Base-by-base conservation (phyloP, 169 alveolate species). In the Plasmodium fragile region DNA sequence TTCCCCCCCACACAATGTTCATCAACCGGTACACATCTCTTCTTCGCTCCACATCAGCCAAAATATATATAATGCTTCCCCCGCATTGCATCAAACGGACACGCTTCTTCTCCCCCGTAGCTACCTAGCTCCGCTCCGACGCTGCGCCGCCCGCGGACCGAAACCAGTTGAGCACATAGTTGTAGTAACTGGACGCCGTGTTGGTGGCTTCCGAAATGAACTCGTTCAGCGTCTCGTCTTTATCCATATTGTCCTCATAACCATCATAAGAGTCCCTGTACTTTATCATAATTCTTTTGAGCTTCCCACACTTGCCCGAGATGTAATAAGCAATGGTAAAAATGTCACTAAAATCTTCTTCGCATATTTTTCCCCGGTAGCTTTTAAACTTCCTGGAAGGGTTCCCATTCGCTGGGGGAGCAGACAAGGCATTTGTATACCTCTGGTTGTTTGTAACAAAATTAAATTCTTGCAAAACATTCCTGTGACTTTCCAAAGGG, bases 261-360 rank as follows among this genome's bases (percentile, higher is more conserved):
- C 30, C 13, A n/a, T 89, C 94, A 65, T 89, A 34, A 6, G 94
- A 89, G 45, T 89, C 89, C 52, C 94, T 89, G 65, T 89, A 89
- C 34, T 89, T 89, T 2, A 89, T 89, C 94, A 89, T 78, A 59
- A 89, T 69, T 8, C 94, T 36, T 18, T 55, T 89, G 52, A 89
- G 70, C 52, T 78, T 89, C 18, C 89, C 89, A 89, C 82, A 59
- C 39, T 89, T 89, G 3, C 89, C 89, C 18, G 89, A 78, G 4
- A 89, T 79, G 45, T 89, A 89, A 78, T 89, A 89, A 78, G 94
- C 94, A 36, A 89, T 89, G 18, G 94, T 89, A 78, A 89, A 89
- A 36, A 89, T 89, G 65, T 89, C 94, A 78, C 94, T 89, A 78
- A 39, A 89, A 78, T 89, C 94, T 59, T 89, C 94, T 49, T 89